phyloP scores from a whole-genome alignment of 2,329 filamentous ascomycete genomes.

The Pseudogymnoascus sp. region DNA sequence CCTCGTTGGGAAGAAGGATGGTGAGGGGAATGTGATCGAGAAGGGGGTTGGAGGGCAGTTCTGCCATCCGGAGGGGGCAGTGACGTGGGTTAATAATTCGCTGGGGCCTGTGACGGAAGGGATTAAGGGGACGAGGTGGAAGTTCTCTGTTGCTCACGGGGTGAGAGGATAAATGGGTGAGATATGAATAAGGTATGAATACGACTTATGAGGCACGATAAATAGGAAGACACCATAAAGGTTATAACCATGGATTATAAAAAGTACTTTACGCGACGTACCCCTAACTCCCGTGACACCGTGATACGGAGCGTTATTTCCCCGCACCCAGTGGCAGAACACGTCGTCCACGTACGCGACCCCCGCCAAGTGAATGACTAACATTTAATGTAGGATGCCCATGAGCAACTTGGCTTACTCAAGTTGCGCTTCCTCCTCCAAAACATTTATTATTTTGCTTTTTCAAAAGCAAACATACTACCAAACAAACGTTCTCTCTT shows the following conservation, averaged over 20 bases:
- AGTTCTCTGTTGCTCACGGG: not conserved
- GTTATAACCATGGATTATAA: not conserved
- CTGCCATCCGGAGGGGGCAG: not conserved
- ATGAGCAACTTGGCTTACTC: not conserved
- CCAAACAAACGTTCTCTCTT: not conserved
- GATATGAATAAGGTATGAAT: not conserved
- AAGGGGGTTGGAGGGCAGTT: not conserved
- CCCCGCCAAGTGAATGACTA: slow-evolving; percentile 6
- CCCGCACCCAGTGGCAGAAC: not conserved
- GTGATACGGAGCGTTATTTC: slow-evolving; percentile 1
- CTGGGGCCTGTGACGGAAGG: not conserved
- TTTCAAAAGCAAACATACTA: not conserved
- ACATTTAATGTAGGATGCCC: not conserved
- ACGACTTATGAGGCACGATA: not conserved
- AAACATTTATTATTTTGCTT: not conserved
- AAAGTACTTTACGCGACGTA: not conserved
- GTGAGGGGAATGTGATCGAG: slow-evolving; percentile 7
- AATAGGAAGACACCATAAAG: not conserved
- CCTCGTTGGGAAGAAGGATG: slow-evolving; percentile 23
- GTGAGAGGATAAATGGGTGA: not conserved
- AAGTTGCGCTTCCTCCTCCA: not conserved
- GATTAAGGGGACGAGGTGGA: not conserved
- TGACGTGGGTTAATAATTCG: not conserved
- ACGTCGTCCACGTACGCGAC: not conserved
- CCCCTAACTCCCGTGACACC: not conserved